These are phyloP conservation scores for Artemisia argyi DNA, from an alignment of 129 eudicot species.

Conservation along the genomic window DNA sequence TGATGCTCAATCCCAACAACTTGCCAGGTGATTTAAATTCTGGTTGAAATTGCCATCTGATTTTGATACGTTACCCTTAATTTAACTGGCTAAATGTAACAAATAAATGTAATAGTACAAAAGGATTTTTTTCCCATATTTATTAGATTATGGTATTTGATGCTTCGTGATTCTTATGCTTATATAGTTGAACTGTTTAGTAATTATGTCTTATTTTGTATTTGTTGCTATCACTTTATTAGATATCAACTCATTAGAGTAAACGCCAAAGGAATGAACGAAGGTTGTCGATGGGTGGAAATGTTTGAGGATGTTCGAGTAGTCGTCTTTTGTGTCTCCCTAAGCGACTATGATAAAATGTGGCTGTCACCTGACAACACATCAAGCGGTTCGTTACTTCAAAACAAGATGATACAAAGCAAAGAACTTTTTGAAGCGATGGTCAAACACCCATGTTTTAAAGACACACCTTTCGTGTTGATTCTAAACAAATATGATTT, in stretches of 20 bases:
- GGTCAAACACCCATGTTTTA: constrained; percentile 88
- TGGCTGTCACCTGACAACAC: constrained; percentile 50
- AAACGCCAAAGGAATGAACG: constrained; percentile 79
- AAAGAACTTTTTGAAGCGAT: constrained; percentile 83
- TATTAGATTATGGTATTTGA: background rate
- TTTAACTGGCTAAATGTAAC: too few species aligned
- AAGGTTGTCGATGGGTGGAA: constrained; percentile 96
- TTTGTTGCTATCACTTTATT: background rate
- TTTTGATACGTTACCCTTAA: too few species aligned
- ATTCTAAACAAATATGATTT: constrained; percentile 89
- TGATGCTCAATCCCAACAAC: constrained; percentile 71
- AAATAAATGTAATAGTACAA: too few species aligned
- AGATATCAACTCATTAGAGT: constrained; percentile 86
- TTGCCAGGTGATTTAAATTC: constrained; percentile 48
- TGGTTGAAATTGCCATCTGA: background rate
- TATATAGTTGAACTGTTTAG: background rate
- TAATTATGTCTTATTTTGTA: background rate
- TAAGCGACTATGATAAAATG: constrained; percentile 76
- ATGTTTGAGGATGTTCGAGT: constrained; percentile 89
- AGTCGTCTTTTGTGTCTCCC: constrained; percentile 72
- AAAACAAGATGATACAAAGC: constrained; percentile 92
- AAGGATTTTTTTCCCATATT: too few species aligned
- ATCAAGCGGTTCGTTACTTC: constrained; percentile 55
- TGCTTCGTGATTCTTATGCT: background rate
- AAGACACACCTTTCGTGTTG: constrained; percentile 84